Conservation (phyloP, 1,284 basidiomycete genomes). For the Paramarasmius palmivorus region DNA sequence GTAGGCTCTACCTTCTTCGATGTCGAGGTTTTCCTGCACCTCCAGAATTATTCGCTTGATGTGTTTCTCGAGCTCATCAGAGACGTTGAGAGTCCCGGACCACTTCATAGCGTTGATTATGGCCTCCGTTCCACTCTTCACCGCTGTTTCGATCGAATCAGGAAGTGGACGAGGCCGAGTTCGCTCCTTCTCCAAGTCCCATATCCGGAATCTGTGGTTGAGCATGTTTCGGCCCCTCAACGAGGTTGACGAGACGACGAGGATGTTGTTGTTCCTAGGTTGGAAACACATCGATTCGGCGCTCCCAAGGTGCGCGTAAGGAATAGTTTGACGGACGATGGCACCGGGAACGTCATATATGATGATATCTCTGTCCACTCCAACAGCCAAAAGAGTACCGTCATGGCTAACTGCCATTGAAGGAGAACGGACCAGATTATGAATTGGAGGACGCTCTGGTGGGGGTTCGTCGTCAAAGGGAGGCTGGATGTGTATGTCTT, state of each 20-base stretch:
- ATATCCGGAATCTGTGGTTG: neutral
- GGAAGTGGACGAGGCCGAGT: neutral
- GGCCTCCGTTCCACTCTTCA: neutral
- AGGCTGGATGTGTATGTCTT: neutral
- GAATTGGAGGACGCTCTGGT: too few relatives aligned
- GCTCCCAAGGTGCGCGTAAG: neutral
- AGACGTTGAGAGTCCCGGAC: too few relatives aligned
- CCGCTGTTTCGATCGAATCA: neutral
- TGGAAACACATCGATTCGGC: conserved; percentile 6
- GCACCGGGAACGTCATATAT: conserved; percentile 6
- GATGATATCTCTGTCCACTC: neutral
- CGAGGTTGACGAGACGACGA: neutral
- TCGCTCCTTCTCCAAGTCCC: neutral
- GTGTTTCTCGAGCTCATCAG: too few relatives aligned
- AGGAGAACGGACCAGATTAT: too few relatives aligned
- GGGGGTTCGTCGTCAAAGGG: neutral
- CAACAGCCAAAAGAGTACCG: conserved; percentile 3
- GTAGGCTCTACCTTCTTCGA: conserved; percentile 4
- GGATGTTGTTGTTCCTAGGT: neutral
- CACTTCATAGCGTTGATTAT: too few relatives aligned
- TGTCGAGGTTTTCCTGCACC: conserved; percentile 4
- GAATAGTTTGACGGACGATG: conserved; percentile 3
- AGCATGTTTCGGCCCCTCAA: neutral
- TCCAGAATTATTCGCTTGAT: neutral
- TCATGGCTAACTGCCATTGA: conserved; percentile 8